A percentile compares a stretch with the other conserved stretches of the same genome.
phyloP scores from a whole-genome alignment of 768 basidiomycete species.

The Pulveroboletus sp. region DNA sequence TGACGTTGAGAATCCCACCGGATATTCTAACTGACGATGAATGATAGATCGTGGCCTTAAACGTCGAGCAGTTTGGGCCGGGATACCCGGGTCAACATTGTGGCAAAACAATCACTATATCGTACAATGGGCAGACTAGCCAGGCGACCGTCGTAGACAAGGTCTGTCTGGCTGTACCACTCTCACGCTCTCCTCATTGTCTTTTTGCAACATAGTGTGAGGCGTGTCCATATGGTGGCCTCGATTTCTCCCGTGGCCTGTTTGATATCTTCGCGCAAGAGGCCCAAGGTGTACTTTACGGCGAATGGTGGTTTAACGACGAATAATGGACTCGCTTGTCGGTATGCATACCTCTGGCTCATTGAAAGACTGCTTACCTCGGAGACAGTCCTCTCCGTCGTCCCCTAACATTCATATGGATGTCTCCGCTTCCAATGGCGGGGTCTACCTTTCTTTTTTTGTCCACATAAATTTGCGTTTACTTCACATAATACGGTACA shows the following conservation, averaged over 20 bases:
- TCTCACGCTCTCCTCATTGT: background rate
- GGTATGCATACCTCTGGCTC: background rate
- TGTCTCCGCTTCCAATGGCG: background rate
- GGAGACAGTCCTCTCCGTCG: background rate
- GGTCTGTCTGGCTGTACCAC: constrained; percentile 33
- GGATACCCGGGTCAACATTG: constrained; percentile 66
- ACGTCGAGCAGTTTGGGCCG: constrained; percentile 45
- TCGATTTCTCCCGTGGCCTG: constrained; percentile 68
- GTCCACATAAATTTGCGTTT: background rate
- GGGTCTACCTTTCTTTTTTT: background rate
- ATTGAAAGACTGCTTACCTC: background rate
- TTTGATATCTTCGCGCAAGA: constrained; percentile 55
- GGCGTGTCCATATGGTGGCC: constrained; percentile 59
- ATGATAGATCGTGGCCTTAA: constrained; percentile 27
- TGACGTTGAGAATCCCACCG: background rate
- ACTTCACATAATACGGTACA: background rate
- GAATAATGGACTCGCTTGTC: constrained; percentile 11
- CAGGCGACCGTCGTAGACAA: constrained; percentile 58
- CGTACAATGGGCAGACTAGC: constrained; percentile 50
- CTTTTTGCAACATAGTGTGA: constrained; percentile 50
- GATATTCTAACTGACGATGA: background rate
- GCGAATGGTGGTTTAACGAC: constrained; percentile 55
- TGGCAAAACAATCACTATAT: constrained; percentile 59
- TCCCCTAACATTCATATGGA: background rate
- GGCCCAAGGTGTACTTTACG: constrained; percentile 52